These are phyloP conservation scores for Yamadazyma insecticola DNA, from an alignment of 805 yeast genomes.

Conservation along the genomic window DNA sequence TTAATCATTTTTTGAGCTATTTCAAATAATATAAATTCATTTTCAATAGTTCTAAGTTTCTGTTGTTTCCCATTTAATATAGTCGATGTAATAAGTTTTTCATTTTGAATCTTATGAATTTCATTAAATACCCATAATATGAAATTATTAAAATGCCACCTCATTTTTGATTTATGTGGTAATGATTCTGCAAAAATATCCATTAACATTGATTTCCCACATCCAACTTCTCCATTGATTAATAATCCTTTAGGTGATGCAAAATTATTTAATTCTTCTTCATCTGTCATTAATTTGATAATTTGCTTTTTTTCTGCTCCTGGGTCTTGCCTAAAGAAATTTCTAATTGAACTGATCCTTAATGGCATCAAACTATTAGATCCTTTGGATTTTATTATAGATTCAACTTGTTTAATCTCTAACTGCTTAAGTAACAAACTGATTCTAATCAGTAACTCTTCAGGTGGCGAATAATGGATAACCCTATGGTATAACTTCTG, in stretches of 20 bases:
- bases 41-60: conserved; percentile 40
- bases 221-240: conserved; percentile 65
- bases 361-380: no score
- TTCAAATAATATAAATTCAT: conserved; percentile 62
- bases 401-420: conserved; percentile 28
- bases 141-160: conserved; percentile 71
- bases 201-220: conserved; percentile 72
- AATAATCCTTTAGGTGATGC: conserved; percentile 63
- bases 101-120: conserved; percentile 51
- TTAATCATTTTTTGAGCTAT: conserved; percentile 61
- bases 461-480: conserved; percentile 55
- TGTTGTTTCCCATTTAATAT: conserved; percentile 12
- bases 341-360: conserved; percentile 14
- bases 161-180: conserved; percentile 57
- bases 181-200: conserved; percentile 64
- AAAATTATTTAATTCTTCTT: conserved; percentile 51
- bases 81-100: conserved; percentile 33
- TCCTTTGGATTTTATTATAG: conserved; percentile 2
- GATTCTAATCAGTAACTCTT: conserved; percentile 40
- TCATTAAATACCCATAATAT: conserved; percentile 64
- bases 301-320: conserved; percentile 34
- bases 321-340: conserved; percentile 26
- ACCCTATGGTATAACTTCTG: conserved; percentile 57
- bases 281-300: conserved; percentile 50
- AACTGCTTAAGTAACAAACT: conserved; percentile 33